Percentiles rank a stretch among this genome's conserved stretches.
These are phyloP conservation scores for Lophium mytilinum DNA, from an alignment of 495 filamentous ascomycete genomes.

Conservation along the genomic window DNA sequence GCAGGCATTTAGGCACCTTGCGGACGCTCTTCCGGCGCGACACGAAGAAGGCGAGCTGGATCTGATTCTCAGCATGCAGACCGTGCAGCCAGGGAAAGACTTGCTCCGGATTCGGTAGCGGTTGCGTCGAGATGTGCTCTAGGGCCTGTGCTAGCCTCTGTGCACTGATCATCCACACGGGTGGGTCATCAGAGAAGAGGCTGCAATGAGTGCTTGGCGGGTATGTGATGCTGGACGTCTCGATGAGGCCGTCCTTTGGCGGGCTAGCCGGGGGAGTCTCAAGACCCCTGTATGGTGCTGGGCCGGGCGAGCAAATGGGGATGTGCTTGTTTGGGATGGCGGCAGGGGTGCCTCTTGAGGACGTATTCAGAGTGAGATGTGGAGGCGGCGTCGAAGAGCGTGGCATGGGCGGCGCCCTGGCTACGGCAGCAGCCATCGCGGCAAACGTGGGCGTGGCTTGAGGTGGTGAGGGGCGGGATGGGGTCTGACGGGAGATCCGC, in stretches of 20 bases:
- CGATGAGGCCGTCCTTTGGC: constrained; percentile 41
- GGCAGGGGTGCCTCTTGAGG: constrained; percentile 42
- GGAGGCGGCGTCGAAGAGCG: constrained; percentile 31
- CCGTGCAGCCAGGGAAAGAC: constrained; percentile 99
- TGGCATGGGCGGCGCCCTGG: constrained; percentile 26
- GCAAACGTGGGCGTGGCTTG: not conserved
- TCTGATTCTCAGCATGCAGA: constrained; percentile 77
- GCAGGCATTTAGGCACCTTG: constrained; percentile 68
- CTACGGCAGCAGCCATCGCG: constrained; percentile 31
- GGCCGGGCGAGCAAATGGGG: constrained; percentile 73
- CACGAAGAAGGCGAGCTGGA: constrained; percentile 84
- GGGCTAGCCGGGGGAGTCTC: constrained; percentile 63
- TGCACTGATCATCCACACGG: constrained; percentile 66
- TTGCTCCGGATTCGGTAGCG: constrained; percentile 69
- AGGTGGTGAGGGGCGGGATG: not conserved
- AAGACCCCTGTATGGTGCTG: constrained; percentile 50
- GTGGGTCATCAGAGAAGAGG: constrained; percentile 51
- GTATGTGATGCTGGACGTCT: constrained; percentile 52
- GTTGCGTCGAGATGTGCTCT: constrained; percentile 64
- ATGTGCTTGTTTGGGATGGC: constrained; percentile 88
- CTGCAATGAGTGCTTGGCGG: constrained; percentile 13
- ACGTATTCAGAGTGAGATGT: constrained; percentile 41
- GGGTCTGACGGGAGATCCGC: not conserved
- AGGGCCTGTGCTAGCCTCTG: constrained; percentile 60
- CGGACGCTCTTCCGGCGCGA: constrained; percentile 62